Conservation (phyloP, 345 rosid species). For the Citrus mangshanensis region DNA sequence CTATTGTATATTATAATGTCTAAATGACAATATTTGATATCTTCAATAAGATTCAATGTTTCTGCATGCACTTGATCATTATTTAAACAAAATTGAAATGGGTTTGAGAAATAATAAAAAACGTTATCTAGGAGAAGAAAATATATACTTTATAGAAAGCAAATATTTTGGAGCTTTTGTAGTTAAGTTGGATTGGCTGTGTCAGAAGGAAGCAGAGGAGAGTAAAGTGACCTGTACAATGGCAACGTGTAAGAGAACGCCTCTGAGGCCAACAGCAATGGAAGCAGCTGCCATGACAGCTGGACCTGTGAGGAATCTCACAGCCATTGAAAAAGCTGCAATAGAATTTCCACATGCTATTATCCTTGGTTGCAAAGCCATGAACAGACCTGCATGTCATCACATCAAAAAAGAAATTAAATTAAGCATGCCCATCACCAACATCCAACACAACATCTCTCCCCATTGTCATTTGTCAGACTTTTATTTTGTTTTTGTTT, state of each 20-base stretch:
- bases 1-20: background rate
- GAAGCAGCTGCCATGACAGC: constrained; percentile 99
- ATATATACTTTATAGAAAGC: background rate
- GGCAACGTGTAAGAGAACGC: constrained; percentile 84
- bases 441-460: constrained; percentile 2
- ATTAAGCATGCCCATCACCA: constrained; percentile 21
- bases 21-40: background rate
- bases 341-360: constrained; percentile 97
- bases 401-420: constrained; percentile 17
- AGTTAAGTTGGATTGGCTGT: constrained; percentile 32
- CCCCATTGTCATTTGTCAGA: constrained; percentile 14
- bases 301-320: constrained; percentile 96
- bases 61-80: background rate
- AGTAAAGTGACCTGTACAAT: constrained; percentile 68
- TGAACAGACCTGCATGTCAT: constrained; percentile 72
- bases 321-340: constrained; percentile 88
- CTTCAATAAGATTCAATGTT: constrained; percentile 20
- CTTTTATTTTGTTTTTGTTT: background rate
- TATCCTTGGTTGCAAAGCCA: constrained; percentile 99
- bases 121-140: constrained; percentile 21
- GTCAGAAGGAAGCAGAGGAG: constrained; percentile 28
- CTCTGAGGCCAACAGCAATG: constrained; percentile 81
- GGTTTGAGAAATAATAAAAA: constrained; percentile 15
- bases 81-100: background rate
- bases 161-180: constrained; percentile 23